A percentile compares a stretch with the other conserved stretches of the same genome.
These are phyloP conservation scores for Sugiyamaella qingdaonensis DNA, from an alignment of 805 yeast genomes.

Conservation along the genomic window DNA sequence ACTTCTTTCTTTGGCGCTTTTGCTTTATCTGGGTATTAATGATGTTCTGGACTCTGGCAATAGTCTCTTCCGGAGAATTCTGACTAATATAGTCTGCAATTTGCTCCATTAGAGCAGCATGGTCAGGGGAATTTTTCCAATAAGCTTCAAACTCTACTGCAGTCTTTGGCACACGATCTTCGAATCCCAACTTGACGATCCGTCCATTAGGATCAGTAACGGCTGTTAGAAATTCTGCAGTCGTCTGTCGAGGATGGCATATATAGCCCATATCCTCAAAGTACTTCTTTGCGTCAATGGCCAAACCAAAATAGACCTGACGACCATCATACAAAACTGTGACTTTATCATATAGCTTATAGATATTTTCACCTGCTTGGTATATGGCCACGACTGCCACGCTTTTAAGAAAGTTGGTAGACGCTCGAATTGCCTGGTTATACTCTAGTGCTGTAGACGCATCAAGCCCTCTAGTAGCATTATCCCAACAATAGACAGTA, in stretches of 20 bases:
- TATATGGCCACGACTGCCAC: constrained; percentile 66
- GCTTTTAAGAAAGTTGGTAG: constrained; percentile 50
- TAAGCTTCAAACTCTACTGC: constrained; percentile 56
- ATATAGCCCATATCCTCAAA: constrained; percentile 62
- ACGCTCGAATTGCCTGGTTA: constrained; percentile 58
- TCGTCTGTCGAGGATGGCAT: constrained; percentile 61
- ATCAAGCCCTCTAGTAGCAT: constrained; percentile 82
- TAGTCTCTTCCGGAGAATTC: constrained; percentile 33
- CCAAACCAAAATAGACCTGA: constrained; percentile 65
- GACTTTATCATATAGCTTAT: constrained; percentile 60
- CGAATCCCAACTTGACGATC: constrained; percentile 44
- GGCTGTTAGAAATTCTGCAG: constrained; percentile 68
- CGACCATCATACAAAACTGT: constrained; percentile 54
- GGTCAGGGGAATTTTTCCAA: constrained; percentile 54
- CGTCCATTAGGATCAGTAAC: constrained; percentile 66
- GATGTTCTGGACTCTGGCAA: constrained; percentile 35
- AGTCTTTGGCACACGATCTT: constrained; percentile 52
- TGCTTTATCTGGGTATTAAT: constrained; percentile 29
- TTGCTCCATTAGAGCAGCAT: constrained; percentile 38
- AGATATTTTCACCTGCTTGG: constrained; percentile 66
- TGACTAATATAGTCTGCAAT: constrained; percentile 42
- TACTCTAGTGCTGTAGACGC: constrained; percentile 80
- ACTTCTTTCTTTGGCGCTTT: constrained; percentile 36
- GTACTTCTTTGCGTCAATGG: constrained; percentile 48
- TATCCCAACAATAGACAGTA: constrained; percentile 67